Percentiles rank a stretch among this genome's conserved stretches.
phyloP scores from a whole-genome alignment of 768 basidiomycete genomes.

The Gloeophyllum trabeum region DNA sequence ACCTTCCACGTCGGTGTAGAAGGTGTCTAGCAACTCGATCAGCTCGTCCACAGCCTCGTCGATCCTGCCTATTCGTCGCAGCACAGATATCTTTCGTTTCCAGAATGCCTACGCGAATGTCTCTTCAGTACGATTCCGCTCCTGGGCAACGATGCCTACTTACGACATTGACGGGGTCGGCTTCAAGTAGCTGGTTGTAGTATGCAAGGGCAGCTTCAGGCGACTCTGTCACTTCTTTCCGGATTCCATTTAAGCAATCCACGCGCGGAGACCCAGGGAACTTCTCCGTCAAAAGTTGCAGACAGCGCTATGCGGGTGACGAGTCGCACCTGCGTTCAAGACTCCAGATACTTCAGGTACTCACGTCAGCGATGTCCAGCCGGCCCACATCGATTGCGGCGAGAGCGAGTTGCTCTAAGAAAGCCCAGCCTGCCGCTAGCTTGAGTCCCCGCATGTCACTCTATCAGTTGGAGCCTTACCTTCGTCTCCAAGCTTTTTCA shows the following conservation, averaged over 20 bases:
- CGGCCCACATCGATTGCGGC: constrained; percentile 72
- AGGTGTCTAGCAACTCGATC: constrained; percentile 66
- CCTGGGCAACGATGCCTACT: constrained; percentile 14
- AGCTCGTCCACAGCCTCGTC: constrained; percentile 66
- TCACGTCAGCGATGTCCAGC: constrained; percentile 64
- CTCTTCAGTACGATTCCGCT: not conserved
- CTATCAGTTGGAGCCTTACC: constrained; percentile 9
- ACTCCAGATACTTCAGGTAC: no score
- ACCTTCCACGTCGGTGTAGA: constrained; percentile 80
- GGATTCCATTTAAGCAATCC: constrained; percentile 65
- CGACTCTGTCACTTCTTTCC: constrained; percentile 59
- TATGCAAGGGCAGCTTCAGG: constrained; percentile 46
- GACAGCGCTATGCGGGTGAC: constrained; percentile 36
- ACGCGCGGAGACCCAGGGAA: constrained; percentile 79
- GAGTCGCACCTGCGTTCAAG: not conserved
- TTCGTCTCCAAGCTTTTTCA: constrained; percentile 20
- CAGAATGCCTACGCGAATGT: constrained; percentile 40
- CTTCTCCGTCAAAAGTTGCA: constrained; percentile 45
- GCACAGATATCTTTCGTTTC: constrained; percentile 74
- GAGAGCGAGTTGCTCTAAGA: constrained; percentile 69
- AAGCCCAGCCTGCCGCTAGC: constrained; percentile 51
- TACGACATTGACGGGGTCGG: constrained; percentile 63
- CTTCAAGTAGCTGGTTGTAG: constrained; percentile 49
- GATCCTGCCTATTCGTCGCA: constrained; percentile 47
- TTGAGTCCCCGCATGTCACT: constrained; percentile 5